A percentile compares a stretch with the other conserved stretches of the same genome.
phyloP scores from a whole-genome alignment of 73 alveolate genomes.

The Stentor coeruleus region DNA sequence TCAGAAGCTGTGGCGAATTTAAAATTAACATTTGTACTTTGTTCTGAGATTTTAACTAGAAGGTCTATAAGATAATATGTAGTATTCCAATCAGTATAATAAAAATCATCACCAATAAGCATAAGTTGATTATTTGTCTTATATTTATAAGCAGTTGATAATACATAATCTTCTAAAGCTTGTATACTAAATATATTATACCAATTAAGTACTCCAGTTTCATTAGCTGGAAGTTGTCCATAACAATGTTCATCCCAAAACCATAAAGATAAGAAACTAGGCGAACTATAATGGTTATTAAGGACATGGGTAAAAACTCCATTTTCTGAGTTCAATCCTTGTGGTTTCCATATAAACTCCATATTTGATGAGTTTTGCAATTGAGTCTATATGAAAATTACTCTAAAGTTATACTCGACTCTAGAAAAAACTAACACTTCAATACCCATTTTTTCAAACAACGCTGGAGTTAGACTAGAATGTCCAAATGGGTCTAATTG shows the following conservation, averaged over 20 bases:
- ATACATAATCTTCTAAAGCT: neutral
- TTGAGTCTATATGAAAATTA: neutral
- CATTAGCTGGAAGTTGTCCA: neutral
- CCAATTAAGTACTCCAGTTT: neutral
- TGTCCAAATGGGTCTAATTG: conserved; percentile 88
- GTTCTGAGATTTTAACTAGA: no score
- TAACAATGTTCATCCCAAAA: neutral
- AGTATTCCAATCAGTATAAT: neutral
- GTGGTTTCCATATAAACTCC: neutral
- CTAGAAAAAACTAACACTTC: conserved; percentile 45
- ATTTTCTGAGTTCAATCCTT: neutral
- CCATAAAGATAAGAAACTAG: neutral
- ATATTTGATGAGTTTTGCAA: neutral
- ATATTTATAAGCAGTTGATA: neutral
- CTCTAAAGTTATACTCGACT: conserved; percentile 19
- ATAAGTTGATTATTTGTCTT: neutral
- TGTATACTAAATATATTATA: neutral
- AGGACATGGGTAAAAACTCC: neutral
- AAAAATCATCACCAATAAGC: conserved; percentile 7
- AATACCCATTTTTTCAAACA: conserved; percentile 42
- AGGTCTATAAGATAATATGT: neutral
- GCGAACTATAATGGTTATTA: conserved; percentile 7
- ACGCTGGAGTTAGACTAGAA: conserved; percentile 48
- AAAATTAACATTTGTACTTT: neutral
- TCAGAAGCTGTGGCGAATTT: conserved; percentile 6